Evolutionary conservation across 768 basidiomycete species (phyloP).

Genomic region (Holtermanniella nyarrowii): DNA sequence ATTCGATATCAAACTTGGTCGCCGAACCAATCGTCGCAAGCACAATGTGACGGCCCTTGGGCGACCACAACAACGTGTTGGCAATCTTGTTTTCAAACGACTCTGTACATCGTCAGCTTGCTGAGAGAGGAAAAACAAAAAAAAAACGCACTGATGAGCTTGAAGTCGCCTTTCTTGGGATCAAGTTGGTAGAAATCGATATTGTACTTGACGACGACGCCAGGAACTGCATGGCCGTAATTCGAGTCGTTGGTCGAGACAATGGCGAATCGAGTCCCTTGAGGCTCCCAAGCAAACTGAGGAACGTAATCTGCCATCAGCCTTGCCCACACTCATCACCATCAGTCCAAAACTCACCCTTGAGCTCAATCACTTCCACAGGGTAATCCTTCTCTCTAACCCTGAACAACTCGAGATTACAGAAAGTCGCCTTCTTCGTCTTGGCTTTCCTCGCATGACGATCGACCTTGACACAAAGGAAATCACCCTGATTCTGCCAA

Average conservation of each 20-base stretch:
- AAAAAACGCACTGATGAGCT: slow-evolving; percentile 56
- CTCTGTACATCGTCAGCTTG: slow-evolving; percentile 47
- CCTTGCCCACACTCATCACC: slow-evolving; percentile 8
- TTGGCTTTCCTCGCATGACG: slow-evolving; percentile 68
- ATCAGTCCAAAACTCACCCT: slow-evolving; percentile 50
- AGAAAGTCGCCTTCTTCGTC: slow-evolving; percentile 95
- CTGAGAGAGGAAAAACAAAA: neutral
- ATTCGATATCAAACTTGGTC: slow-evolving; percentile 92
- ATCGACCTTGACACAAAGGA: slow-evolving; percentile 97
- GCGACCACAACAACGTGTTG: slow-evolving; percentile 94
- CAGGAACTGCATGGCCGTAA: slow-evolving; percentile 76
- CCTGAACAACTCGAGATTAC: slow-evolving; percentile 95
- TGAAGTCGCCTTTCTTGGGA: slow-evolving; percentile 84
- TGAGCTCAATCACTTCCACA: slow-evolving; percentile 93
- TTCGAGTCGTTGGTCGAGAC: slow-evolving; percentile 91
- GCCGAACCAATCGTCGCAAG: slow-evolving; percentile 92
- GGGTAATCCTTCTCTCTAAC: slow-evolving; percentile 95
- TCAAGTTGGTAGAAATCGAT: slow-evolving; percentile 94
- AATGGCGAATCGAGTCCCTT: slow-evolving; percentile 89
- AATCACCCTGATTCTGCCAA: slow-evolving; percentile 98
- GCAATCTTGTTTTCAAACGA: slow-evolving; percentile 70
- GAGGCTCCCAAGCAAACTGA: slow-evolving; percentile 99
- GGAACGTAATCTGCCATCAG: slow-evolving; percentile 65
- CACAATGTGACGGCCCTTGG: slow-evolving; percentile 87
- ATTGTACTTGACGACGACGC: slow-evolving; percentile 90